phyloP scores from a whole-genome alignment of 805 yeast species.

The Candida krabiensis region DNA sequence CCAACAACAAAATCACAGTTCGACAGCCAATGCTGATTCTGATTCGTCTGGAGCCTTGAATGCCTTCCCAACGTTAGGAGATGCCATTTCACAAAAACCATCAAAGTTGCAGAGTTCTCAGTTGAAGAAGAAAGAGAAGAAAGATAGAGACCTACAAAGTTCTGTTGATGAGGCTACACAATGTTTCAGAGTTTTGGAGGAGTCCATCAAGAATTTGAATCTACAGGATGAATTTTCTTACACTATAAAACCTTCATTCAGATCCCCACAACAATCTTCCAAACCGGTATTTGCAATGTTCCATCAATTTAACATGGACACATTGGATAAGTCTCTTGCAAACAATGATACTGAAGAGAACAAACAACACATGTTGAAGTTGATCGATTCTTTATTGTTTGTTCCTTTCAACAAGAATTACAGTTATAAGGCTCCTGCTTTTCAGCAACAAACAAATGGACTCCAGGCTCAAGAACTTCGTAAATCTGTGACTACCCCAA shows the following conservation, averaged over 20 bases:
- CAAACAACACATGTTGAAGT: slow-evolving; percentile 24
- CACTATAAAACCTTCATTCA: slow-evolving; percentile 26
- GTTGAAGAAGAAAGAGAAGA: slow-evolving; percentile 30
- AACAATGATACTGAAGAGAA: slow-evolving; percentile 16
- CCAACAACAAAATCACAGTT: slow-evolving; percentile 25
- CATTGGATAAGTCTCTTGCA: slow-evolving; percentile 13
- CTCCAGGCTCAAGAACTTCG: slow-evolving; percentile 12
- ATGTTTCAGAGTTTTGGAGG: slow-evolving; percentile 28
- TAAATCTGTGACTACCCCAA: slow-evolving; percentile 1
- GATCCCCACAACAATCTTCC: slow-evolving; percentile 7
- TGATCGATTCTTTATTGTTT: slow-evolving; percentile 33
- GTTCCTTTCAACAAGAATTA: slow-evolving; percentile 35
- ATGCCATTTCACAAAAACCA: slow-evolving; percentile 19
- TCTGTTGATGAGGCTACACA: slow-evolving; percentile 24
- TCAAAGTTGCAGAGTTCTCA: slow-evolving; percentile 15
- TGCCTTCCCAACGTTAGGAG: slow-evolving; percentile 34
- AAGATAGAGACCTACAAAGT: slow-evolving; percentile 23
- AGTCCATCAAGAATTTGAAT: slow-evolving; percentile 27
- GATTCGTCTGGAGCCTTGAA: slow-evolving; percentile 12
- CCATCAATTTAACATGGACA: slow-evolving; percentile 23
- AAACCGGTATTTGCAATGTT: slow-evolving; percentile 19
- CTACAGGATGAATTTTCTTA: slow-evolving; percentile 23
- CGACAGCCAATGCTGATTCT: slow-evolving; percentile 8
- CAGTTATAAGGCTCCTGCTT: slow-evolving; percentile 23
- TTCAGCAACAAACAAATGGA: slow-evolving; percentile 11